Percentiles rank a stretch among this genome's conserved stretches.
phyloP scores from a whole-genome alignment of 345 rosid genomes.

The Bretschneidera sinensis region DNA sequence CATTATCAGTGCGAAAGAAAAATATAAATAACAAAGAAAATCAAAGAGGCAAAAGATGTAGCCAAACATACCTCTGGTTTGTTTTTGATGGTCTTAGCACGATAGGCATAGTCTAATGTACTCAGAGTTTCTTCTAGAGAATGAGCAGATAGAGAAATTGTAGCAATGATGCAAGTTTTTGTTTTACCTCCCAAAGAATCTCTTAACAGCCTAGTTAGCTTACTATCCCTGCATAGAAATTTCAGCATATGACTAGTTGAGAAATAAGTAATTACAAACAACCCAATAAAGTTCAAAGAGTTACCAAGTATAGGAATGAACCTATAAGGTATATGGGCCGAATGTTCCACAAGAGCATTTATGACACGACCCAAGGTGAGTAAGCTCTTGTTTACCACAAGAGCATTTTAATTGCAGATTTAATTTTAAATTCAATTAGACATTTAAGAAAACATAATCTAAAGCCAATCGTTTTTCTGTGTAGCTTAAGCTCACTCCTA shows the following conservation, averaged over 20 bases:
- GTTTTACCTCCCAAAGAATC: conserved; percentile 97
- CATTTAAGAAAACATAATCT: too few species aligned
- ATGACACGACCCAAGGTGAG: conserved; percentile 93
- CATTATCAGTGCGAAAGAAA: conserved; percentile 13
- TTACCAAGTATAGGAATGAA: conserved; percentile 14
- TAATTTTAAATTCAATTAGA: too few species aligned
- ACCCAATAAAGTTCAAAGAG: conserved; percentile 9
- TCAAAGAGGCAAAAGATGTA: conserved; percentile 6
- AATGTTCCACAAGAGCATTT: conserved; percentile 95
- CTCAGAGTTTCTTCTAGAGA: conserved; percentile 89
- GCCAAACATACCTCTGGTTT: conserved; percentile 74
- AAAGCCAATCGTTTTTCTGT: too few species aligned
- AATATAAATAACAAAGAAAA: not conserved
- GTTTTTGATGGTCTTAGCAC: conserved; percentile 90
- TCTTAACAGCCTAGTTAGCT: conserved; percentile 87
- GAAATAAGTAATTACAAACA: conserved; percentile 8
- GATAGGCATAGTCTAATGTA: conserved; percentile 88
- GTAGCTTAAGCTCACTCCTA: too few species aligned
- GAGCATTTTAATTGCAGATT: too few species aligned
- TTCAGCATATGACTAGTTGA: not conserved
- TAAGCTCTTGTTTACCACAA: conserved; percentile 94
- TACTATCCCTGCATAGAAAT: conserved; percentile 68
- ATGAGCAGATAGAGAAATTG: conserved; percentile 85
- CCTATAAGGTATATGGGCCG: conserved; percentile 96
- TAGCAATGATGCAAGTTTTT: conserved; percentile 93